Evolutionary conservation across 2,329 filamentous ascomycete genomes (phyloP).

Genomic region (Aspergillus tanneri): DNA sequence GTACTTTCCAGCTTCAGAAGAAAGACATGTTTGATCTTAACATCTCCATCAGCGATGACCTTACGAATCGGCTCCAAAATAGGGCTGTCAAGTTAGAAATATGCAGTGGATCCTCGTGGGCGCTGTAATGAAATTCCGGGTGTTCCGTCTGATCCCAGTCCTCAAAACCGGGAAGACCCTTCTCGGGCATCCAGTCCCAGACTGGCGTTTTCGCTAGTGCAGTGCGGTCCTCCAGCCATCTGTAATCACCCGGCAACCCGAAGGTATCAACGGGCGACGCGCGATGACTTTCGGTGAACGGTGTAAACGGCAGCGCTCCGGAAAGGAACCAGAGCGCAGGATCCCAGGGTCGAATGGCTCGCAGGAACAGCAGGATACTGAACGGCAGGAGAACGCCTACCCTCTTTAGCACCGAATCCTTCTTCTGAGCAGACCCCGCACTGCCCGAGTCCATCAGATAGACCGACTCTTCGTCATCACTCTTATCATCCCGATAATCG

Average conservation of each 20-base stretch:
- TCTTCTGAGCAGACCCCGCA: slow-evolving; percentile 6
- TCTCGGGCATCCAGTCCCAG: slow-evolving; percentile 28
- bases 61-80: slow-evolving; percentile 27
- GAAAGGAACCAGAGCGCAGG: slow-evolving; percentile 30
- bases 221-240: slow-evolving; percentile 20
- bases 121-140: slow-evolving; percentile 32
- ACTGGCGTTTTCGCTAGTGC: slow-evolving; percentile 20
- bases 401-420: slow-evolving; percentile 15
- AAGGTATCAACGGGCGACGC: slow-evolving; percentile 20
- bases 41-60: slow-evolving; percentile 25
- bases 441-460: slow-evolving; percentile 17
- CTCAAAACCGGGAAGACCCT: slow-evolving; percentile 24
- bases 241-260: slow-evolving; percentile 21
- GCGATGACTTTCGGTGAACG: slow-evolving; percentile 22
- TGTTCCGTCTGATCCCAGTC: slow-evolving; percentile 23
- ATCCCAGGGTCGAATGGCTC: slow-evolving; percentile 28
- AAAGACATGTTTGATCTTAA: slow-evolving; percentile 47
- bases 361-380: slow-evolving; percentile 25
- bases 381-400: slow-evolving; percentile 23
- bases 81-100: slow-evolving; percentile 40
- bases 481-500: slow-evolving; percentile 25
- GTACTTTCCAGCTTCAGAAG: slow-evolving; percentile 50
- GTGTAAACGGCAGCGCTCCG: slow-evolving; percentile 23
- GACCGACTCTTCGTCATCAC: slow-evolving; percentile 24
- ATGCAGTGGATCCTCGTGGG: slow-evolving; percentile 41